Percentiles rank a stretch among this genome's conserved stretches.
These are phyloP conservation scores for Ramichloridium luteum DNA, from an alignment of 2,329 filamentous ascomycete genomes.

Conservation along the genomic window DNA sequence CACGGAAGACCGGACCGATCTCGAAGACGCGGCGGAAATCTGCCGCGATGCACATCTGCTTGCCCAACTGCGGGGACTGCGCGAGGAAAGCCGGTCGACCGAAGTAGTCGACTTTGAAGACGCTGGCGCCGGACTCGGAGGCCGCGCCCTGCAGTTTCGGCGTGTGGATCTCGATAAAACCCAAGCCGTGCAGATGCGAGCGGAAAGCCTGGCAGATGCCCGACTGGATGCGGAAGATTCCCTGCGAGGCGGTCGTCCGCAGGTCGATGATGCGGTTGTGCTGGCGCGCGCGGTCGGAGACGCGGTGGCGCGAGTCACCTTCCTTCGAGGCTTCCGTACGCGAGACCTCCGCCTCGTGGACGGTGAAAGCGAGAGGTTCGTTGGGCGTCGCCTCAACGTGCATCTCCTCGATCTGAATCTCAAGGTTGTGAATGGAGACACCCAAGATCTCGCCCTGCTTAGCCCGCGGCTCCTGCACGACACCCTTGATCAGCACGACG, in stretches of 20 bases:
- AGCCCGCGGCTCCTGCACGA: conserved; percentile 57
- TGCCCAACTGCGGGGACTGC: conserved; percentile 82
- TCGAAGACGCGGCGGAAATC: conserved; percentile 87
- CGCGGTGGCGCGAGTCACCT: conserved; percentile 45
- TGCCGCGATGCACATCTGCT: conserved; percentile 83
- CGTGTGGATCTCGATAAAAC: conserved; percentile 87
- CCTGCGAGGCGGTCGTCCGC: conserved; percentile 73
- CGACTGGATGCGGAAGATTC: conserved; percentile 77
- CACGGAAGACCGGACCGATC: conserved; percentile 79
- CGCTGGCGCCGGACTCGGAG: conserved; percentile 80
- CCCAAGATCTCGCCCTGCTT: conserved; percentile 57
- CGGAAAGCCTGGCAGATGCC: conserved; percentile 72
- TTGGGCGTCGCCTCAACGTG: conserved; percentile 50
- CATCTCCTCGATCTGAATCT: conserved; percentile 57
- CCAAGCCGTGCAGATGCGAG: conserved; percentile 56
- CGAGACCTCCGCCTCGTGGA: conserved; percentile 56
- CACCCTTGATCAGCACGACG: conserved; percentile 64
- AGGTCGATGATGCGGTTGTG: conserved; percentile 72
- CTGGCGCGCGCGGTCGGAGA: conserved; percentile 62
- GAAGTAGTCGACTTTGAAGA: conserved; percentile 90
- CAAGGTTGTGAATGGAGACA: conserved; percentile 62
- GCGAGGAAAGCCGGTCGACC: conserved; percentile 75
- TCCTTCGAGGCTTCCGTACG: conserved; percentile 44
- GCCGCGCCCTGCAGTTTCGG: conserved; percentile 84
- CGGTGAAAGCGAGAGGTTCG: conserved; percentile 54